Percentiles rank a stretch among this genome's conserved stretches.
Conservation (phyloP, 208 protist species). For the Borovskyia barvae region DNA sequence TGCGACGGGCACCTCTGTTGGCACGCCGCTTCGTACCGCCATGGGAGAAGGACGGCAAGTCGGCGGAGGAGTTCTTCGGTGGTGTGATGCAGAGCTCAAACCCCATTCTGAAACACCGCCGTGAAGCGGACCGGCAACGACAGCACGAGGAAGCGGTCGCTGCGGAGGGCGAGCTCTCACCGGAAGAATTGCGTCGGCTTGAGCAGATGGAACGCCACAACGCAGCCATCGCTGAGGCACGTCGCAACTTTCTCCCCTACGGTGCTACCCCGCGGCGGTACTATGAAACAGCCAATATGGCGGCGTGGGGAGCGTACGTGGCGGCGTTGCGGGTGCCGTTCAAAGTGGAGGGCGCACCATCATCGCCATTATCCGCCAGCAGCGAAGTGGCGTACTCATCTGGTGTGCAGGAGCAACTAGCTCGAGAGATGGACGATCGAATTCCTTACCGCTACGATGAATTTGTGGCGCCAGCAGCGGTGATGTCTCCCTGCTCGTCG, state of each 20-base stretch:
- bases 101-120: constrained; percentile 49
- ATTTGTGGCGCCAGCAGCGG: constrained; percentile 22
- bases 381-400: constrained; percentile 33
- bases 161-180: constrained; percentile 27
- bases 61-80: constrained; percentile 76
- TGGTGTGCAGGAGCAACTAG: constrained; percentile 38
- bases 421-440: constrained; percentile 57
- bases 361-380: not conserved
- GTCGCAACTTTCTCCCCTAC: constrained; percentile 77
- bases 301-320: constrained; percentile 77
- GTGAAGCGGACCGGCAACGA: constrained; percentile 25
- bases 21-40: constrained; percentile 78
- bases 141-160: constrained; percentile 26
- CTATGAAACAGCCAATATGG: constrained; percentile 66
- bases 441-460: constrained; percentile 73
- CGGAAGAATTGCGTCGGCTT: constrained; percentile 43
- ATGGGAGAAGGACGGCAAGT: constrained; percentile 82
- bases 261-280: constrained; percentile 58
- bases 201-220: constrained; percentile 54
- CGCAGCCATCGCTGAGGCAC: constrained; percentile 31
- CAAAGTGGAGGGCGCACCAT: not conserved
- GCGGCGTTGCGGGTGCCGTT: constrained; percentile 7
- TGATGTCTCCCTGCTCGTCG: not conserved
- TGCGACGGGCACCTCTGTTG: not conserved
- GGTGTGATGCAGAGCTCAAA: constrained; percentile 70